phyloP scores from a whole-genome alignment of 345 rosid species.

The Populus nigra region DNA sequence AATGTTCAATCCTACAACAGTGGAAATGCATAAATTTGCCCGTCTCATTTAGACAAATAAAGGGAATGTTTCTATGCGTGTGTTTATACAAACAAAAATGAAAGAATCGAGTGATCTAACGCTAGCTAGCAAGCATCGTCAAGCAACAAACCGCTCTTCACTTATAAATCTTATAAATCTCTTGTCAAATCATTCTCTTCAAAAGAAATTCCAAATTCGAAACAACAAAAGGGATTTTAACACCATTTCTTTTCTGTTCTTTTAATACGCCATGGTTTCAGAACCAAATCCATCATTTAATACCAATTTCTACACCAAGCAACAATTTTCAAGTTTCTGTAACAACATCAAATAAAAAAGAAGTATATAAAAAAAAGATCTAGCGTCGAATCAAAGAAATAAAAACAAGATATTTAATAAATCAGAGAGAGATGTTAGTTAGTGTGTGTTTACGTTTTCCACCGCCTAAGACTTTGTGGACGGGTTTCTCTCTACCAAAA shows the following conservation, averaged over 20 bases:
- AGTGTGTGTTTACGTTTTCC: constrained; percentile 30
- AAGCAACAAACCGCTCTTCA: neutral
- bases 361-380: too few relatives aligned
- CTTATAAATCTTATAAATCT: too few relatives aligned
- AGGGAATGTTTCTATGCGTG: too few relatives aligned
- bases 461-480: constrained; percentile 40
- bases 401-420: neutral
- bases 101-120: neutral
- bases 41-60: too few relatives aligned
- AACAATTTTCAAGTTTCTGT: neutral
- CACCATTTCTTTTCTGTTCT: neutral
- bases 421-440: neutral
- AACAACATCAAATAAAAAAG: too few relatives aligned
- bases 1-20: neutral
- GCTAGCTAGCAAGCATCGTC: neutral
- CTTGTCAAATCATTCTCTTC: too few relatives aligned
- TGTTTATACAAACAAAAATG: neutral
- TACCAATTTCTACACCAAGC: neutral
- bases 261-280: neutral
- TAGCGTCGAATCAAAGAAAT: neutral
- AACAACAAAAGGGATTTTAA: too few relatives aligned
- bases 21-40: neutral
- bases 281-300: neutral
- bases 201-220: too few relatives aligned
- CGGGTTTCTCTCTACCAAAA: constrained; percentile 37